Percentiles rank a stretch among this genome's conserved stretches.
Evolutionary conservation across 2,329 filamentous ascomycete species (phyloP).

Genomic region (Pseudomassariella vexata): DNA sequence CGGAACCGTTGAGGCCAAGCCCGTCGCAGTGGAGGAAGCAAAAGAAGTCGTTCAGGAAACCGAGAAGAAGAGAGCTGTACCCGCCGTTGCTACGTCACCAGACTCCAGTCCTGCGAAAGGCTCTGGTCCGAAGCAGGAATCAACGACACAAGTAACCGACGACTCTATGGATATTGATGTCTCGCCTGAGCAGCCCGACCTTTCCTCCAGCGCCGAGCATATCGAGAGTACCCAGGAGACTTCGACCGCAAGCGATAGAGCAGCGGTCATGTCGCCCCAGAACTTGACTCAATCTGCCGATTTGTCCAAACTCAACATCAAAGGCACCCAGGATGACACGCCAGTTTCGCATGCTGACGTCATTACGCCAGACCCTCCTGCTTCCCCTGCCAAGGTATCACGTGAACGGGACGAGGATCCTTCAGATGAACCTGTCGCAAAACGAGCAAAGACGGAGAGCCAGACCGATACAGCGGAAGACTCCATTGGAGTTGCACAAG

Average conservation of each 20-base stretch:
- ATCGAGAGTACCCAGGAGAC: conserved; percentile 16
- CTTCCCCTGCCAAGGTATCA: conserved; percentile 49
- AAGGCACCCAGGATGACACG: conserved; percentile 17
- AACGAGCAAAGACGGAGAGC: conserved; percentile 71
- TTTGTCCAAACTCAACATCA: conserved; percentile 25
- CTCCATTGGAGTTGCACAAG: conserved; percentile 17
- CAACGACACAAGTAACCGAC: conserved; percentile 2
- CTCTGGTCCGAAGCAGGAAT: too few relatives aligned
- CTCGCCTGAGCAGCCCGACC: conserved; percentile 13
- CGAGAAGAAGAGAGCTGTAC: too few relatives aligned
- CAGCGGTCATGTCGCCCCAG: conserved; percentile 20
- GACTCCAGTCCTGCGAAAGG: too few relatives aligned
- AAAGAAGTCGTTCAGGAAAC: too few relatives aligned
- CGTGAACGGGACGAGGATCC: conserved; percentile 74
- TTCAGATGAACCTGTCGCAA: conserved; percentile 62
- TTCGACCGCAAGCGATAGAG: conserved; percentile 14
- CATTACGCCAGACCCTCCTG: conserved; percentile 16
- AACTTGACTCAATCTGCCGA: conserved; percentile 24
- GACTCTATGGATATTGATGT: conserved; percentile 26
- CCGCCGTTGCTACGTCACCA: too few relatives aligned
- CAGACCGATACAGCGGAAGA: conserved; percentile 22
- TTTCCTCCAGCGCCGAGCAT: conserved; percentile 14
- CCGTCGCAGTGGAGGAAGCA: conserved; percentile 1
- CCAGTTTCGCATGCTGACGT: conserved; percentile 16
- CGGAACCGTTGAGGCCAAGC: conserved; percentile 9